Conservation (phyloP, 805 yeast species). For the Monosporozyma unispora region DNA sequence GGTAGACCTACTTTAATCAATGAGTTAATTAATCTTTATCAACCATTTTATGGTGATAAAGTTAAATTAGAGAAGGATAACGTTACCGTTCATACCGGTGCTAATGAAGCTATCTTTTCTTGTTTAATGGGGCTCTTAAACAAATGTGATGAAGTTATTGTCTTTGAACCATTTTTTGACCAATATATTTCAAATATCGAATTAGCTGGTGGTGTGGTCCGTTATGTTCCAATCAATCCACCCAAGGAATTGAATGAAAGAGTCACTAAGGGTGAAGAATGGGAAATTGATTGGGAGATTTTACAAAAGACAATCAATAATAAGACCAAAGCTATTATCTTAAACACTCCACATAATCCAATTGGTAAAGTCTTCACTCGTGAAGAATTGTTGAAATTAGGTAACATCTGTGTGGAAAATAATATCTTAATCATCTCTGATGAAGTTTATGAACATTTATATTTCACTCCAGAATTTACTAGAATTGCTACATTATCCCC, state of each 20-base stretch:
- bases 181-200: slow-evolving; percentile 93
- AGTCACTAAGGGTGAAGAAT: slow-evolving; percentile 71
- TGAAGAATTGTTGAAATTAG: slow-evolving; percentile 66
- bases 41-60: slow-evolving; percentile 43
- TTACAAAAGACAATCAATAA: slow-evolving; percentile 61
- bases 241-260: slow-evolving; percentile 60
- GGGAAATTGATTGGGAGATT: slow-evolving; percentile 77
- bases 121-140: slow-evolving; percentile 77
- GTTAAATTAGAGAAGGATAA: slow-evolving; percentile 37
- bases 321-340: slow-evolving; percentile 75
- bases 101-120: slow-evolving; percentile 89
- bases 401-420: slow-evolving; percentile 75
- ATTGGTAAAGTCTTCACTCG: slow-evolving; percentile 80
- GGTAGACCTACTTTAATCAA: slow-evolving; percentile 74
- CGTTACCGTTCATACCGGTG: slow-evolving; percentile 86
- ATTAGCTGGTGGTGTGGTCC: slow-evolving; percentile 86
- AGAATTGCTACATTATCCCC: slow-evolving; percentile 78
- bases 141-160: slow-evolving; percentile 90
- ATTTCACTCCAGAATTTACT: slow-evolving; percentile 58
- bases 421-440: slow-evolving; percentile 79
- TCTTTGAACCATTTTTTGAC: slow-evolving; percentile 94
- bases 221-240: slow-evolving; percentile 76
- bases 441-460: slow-evolving; percentile 91
- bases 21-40: slow-evolving; percentile 63
- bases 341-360: slow-evolving; percentile 95